A percentile compares a stretch with the other conserved stretches of the same genome.
These are phyloP conservation scores for Claviceps paspali DNA, from an alignment of 2,329 filamentous ascomycete species.

Conservation along the genomic window DNA sequence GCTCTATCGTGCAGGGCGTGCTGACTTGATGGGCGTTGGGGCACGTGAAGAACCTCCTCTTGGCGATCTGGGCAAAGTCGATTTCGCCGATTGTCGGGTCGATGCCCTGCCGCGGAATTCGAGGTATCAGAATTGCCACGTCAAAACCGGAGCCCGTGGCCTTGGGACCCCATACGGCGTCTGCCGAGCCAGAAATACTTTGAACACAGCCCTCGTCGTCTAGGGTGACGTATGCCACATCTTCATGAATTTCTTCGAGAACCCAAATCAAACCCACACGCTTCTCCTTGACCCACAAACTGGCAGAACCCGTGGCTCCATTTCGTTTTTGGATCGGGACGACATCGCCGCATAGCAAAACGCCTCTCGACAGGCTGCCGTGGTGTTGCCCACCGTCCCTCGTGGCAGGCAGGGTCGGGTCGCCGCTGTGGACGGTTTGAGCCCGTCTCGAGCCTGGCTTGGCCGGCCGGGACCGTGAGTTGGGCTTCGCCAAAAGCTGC, in stretches of 20 bases:
- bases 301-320: constrained; percentile 79
- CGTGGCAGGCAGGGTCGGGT: constrained; percentile 39
- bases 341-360: constrained; percentile 91
- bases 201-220: constrained; percentile 65
- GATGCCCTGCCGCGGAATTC: constrained; percentile 62
- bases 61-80: constrained; percentile 61
- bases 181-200: constrained; percentile 58
- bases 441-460: constrained; percentile 40
- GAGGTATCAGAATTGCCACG: constrained; percentile 64
- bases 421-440: constrained; percentile 46
- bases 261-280: constrained; percentile 91
- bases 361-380: constrained; percentile 66
- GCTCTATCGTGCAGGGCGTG: constrained; percentile 71
- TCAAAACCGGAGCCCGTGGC: constrained; percentile 52
- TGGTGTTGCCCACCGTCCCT: constrained; percentile 44
- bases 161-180: constrained; percentile 71
- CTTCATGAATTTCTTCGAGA: constrained; percentile 91
- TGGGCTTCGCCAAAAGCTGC: constrained; percentile 71
- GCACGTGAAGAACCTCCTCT: constrained; percentile 70
- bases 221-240: constrained; percentile 62
- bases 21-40: constrained; percentile 61
- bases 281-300: constrained; percentile 98
- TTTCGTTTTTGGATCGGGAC: constrained; percentile 95
- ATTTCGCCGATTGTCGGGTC: constrained; percentile 55
- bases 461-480: constrained; percentile 39